Base-by-base conservation (phyloP, 768 basidiomycete genomes). In the Scleroderma citrinum region DNA sequence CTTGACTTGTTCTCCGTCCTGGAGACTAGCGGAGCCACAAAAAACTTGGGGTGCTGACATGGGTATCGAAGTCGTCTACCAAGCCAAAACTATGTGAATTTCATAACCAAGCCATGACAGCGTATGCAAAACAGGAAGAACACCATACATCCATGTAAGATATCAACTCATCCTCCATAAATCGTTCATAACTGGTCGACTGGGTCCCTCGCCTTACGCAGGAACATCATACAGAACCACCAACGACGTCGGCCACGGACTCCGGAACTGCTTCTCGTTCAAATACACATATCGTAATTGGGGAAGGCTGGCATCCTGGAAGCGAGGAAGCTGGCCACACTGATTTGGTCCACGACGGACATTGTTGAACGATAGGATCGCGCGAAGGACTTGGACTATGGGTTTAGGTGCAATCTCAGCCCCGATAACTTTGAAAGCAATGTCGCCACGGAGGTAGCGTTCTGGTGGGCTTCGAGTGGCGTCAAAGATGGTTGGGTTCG, bases 211-310 rank as follows among this genome's bases (percentile, higher is more conserved):
- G 16, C 14, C 40, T 67, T 57, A 65, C 42, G 50, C 48, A 39
- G 64, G 31, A 20, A 17, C 37, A 45, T 66, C 65, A 17, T 67
- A 67, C 70, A 81, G 69, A 31, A 88, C 58, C 23, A 80, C 67
- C 75, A 90, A 68, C 2, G 80, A 78, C 7, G 75, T 77, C 1
- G 87, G 83, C 86, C 86, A 88, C 16, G 85, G 79, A 4, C 70
- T 70, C 11, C 76, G 68, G n/a, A 68, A 47, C 57, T 80, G 75
- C 1, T 71, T 63, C 1, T 61, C 57, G 49, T 78, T 74, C 51
- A 90, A 67, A 62, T 87, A 89, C 47, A 73, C 71, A 56, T 75
- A 75, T 10, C 68, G 68, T 20, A 80, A 63, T 41, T 79, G 74
- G 5, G 73, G 78, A 38, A 75, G 68, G 34, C 71, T 67, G 2